Evolutionary conservation across 805 yeast genomes (phyloP), one percentile per base, ranked within the genome.

Genomic region (Ogataea thermomethanolica): DNA sequence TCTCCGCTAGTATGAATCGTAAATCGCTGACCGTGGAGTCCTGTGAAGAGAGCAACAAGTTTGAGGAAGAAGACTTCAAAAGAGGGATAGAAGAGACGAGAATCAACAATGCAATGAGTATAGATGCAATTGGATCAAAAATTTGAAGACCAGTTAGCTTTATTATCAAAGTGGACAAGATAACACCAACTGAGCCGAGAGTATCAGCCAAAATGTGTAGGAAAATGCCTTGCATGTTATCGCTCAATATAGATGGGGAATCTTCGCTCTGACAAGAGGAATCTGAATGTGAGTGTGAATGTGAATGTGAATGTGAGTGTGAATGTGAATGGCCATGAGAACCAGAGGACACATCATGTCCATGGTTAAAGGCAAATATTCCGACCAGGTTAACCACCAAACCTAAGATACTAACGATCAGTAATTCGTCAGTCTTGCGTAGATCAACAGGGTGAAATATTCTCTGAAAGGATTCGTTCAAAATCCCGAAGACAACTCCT

Each of bases 131-230:
- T 1, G 99, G 97, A 57, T 93, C 99, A 56, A 91, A 83, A 1
- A 95, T 82, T 39, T 79, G 75, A 78, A 85, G 76, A 12, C 78
- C 77, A 8, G 74, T 64, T 25, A 79, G 54, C 43, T 81, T 78
- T 7, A 91, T 84, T 28, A 93, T 64, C 5, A 88, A 39, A 0
- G 99, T 91, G 0, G 97, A 89, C 1, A 88, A 62, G n/a, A 93
- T 90, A 12, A 95, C 99, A 6, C 98, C 98, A 0, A 90, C 95
- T 0, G 98, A 91, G 0, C 99, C 99, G 29, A 93, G 67, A 0
- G 98, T 90, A 55, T 93, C 99, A 0, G 99, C 99, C 32, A 93
- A 59, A 23, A 93, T 85, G 53, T 93, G 99, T 32, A 93, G 67
- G 55, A 93, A 93, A 5, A 93, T 87, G 10, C 99, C 99, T 43